phyloP scores from a whole-genome alignment of 306 rosid genomes.

The Cucurbita argyrosperma region DNA sequence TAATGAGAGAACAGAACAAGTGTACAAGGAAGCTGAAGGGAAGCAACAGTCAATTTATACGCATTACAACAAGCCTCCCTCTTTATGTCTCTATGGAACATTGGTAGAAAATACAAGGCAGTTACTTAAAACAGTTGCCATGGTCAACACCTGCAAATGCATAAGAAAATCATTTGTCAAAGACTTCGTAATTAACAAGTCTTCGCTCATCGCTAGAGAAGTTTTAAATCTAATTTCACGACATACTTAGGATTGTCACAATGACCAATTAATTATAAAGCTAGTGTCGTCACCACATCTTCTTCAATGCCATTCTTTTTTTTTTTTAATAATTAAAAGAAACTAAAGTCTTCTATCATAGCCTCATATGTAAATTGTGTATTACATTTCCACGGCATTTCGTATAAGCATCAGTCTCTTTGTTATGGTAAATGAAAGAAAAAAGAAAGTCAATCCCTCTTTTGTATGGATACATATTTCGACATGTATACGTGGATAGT shows the following conservation, averaged over 20 bases:
- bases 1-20: neutral
- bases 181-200: neutral
- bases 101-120: neutral
- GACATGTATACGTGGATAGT: neutral
- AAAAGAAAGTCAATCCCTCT: neutral
- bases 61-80: neutral
- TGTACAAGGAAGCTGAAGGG: neutral
- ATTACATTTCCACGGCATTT: neutral
- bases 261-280: neutral
- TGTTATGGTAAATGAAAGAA: neutral
- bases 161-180: neutral
- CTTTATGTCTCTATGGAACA: neutral
- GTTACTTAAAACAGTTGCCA: neutral
- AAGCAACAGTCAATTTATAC: neutral
- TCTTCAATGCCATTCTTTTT: neutral
- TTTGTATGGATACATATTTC: neutral
- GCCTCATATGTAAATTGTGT: neutral
- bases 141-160: neutral
- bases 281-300: neutral
- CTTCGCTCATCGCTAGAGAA: neutral
- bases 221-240: neutral
- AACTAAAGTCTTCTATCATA: neutral
- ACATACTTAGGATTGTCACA: neutral
- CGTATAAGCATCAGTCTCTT: neutral
- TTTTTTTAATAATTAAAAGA: neutral